These are phyloP conservation scores for Nectriaceae sp. DNA, from an alignment of 2,329 filamentous ascomycete genomes.

Conservation along the genomic window DNA sequence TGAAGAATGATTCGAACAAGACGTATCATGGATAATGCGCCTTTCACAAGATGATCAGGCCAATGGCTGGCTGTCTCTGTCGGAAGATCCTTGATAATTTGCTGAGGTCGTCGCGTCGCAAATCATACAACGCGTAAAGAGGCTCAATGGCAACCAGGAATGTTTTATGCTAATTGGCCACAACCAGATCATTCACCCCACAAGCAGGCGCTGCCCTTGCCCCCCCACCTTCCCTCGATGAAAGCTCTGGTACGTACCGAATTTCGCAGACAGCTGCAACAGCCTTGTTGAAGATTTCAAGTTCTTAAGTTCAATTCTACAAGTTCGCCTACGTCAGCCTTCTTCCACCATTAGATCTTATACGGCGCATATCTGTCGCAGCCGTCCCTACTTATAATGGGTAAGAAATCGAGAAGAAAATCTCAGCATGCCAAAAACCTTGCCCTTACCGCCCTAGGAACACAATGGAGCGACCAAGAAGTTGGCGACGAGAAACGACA, in stretches of 20 bases:
- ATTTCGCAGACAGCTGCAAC: background rate
- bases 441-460: conserved; percentile 20
- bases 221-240: background rate
- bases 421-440: conserved; percentile 12
- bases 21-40: background rate
- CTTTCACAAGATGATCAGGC: conserved; percentile 1
- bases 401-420: conserved; percentile 25
- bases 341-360: no score
- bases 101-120: conserved; percentile 11
- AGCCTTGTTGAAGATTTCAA: conserved; percentile 7
- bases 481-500: background rate
- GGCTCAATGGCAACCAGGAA: no score
- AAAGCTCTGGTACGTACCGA: background rate
- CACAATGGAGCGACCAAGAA: background rate
- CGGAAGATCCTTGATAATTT: no score
- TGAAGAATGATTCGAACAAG: no score
- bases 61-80: background rate
- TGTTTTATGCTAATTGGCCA: conserved; percentile 8
- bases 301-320: no score
- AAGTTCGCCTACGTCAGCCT: conserved; percentile 1
- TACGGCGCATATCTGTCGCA: conserved; percentile 12
- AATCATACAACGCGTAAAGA: conserved; percentile 14
- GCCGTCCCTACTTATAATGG: conserved; percentile 18
- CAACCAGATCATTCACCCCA: no score
- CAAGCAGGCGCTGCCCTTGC: no score